A percentile compares a stretch with the other conserved stretches of the same genome.
These are phyloP conservation scores for Thermothielavioides terrestris DNA, from an alignment of 495 filamentous ascomycete species.

Conservation along the genomic window DNA sequence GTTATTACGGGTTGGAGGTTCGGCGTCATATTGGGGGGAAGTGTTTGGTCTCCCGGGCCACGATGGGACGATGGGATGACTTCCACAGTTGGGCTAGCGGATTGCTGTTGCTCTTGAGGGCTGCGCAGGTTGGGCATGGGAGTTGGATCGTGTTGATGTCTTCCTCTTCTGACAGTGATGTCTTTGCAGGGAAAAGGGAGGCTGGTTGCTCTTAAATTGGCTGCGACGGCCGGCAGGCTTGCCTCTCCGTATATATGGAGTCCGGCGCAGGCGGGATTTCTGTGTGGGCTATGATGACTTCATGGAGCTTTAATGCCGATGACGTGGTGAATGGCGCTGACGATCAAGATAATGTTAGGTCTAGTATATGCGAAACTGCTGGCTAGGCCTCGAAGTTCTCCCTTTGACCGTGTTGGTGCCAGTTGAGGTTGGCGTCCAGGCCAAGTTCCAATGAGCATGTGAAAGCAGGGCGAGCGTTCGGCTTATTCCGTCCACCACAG, in stretches of 20 bases:
- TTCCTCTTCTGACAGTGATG: neutral
- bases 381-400: too few relatives aligned
- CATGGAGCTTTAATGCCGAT: neutral
- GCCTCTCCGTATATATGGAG: neutral
- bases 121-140: constrained; percentile 1
- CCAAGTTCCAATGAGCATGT: too few relatives aligned
- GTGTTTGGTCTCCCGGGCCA: constrained; percentile 3
- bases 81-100: constrained; percentile 14
- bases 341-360: neutral
- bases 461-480: too few relatives aligned
- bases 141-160: constrained; percentile 1
- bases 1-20: constrained; percentile 19
- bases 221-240: neutral
- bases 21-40: constrained; percentile 3
- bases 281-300: neutral
- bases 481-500: too few relatives aligned
- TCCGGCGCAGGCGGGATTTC: neutral
- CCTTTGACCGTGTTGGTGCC: too few relatives aligned
- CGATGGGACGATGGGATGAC: constrained; percentile 20
- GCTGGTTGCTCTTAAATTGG: neutral
- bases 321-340: neutral
- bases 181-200: neutral
- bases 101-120: constrained; percentile 1
- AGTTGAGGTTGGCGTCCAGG: too few relatives aligned
- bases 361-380: neutral